Base-by-base conservation (phyloP, 306 rosid species). In the Cucumis sativus region DNA sequence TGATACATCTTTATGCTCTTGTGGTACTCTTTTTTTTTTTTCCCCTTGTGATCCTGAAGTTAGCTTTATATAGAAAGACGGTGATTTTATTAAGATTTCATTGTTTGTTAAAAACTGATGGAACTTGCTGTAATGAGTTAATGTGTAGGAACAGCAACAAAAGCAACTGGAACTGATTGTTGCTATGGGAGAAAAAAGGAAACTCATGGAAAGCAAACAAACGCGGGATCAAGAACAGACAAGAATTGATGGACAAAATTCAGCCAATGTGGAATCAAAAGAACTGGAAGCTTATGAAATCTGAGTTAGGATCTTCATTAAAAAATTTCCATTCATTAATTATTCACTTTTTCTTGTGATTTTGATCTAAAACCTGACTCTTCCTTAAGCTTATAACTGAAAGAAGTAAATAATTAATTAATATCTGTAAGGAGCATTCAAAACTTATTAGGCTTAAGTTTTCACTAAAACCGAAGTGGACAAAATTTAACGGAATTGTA, bases 161-260 rank as follows among this genome's bases (percentile, higher is more conserved):
- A 95, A 89, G 77, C 97, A 95, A 75, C 91, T 95, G 47, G 97
- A 90, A 79, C 85, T 95, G 77, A 90, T 95, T 84, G 85, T 95
- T 68, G 96, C 97, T 4, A 83, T 95, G 40, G 96, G 82, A 70
- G 92, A 91, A 84, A 84, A 79, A 18, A 74, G 86, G 73, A 92
- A 92, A 74, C 84, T 89, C 35, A 83, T 87, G 85, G 95, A 89
- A 75, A 85, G 88, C 69, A 89, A 77, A 84, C 85, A 47, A 54
- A 83, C 79, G 51, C 78, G 23, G 17, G 68, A 82, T 52, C 82
- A 82, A 74, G 87, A 78, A 74, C 85, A 67, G 30, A 40, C 76
- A 20, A 78, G 81, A 68, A 75, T 65, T 64, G 88, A 79, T 51
- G 62, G n/a, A 33, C 78, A 67, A 1, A 80, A 84, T 49, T 61